Percentiles rank a stretch among this genome's conserved stretches.
Conservation (phyloP, 176 grass and related monocot genomes). For the Tillandsia fasciculata region DNA sequence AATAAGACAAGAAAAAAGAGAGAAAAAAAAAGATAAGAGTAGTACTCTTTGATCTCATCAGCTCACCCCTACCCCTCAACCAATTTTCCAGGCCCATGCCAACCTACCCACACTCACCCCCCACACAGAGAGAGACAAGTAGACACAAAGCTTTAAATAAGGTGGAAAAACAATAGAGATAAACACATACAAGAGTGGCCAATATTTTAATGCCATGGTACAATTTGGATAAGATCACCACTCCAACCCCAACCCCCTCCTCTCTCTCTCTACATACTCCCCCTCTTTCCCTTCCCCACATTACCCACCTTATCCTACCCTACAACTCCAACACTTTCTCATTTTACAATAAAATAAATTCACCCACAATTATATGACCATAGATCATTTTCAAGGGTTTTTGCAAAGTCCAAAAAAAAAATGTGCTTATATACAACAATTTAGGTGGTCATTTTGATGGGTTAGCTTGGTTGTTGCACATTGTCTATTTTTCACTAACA, state of each 20-base stretch:
- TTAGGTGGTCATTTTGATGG: neutral
- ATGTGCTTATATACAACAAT: neutral
- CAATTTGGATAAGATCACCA: slow-evolving; percentile 18
- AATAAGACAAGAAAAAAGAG: too few species aligned
- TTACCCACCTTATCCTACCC: neutral
- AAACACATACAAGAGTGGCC: too few species aligned
- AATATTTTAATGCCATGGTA: slow-evolving; percentile 12
- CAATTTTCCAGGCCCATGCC: too few species aligned
- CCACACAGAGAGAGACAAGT: too few species aligned
- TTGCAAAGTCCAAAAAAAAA: neutral
- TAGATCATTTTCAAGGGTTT: neutral
- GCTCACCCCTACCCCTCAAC: too few species aligned
- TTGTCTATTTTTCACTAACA: neutral
- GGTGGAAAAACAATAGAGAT: too few species aligned
- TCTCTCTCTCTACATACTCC: neutral
- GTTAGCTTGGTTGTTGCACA: neutral
- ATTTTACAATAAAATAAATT: too few species aligned
- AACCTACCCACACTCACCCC: too few species aligned
- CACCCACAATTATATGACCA: neutral
- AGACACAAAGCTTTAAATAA: too few species aligned
- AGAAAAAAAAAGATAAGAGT: too few species aligned
- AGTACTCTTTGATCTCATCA: too few species aligned
- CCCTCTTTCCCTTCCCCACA: neutral
- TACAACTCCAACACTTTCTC: neutral
- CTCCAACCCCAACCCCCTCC: neutral